These are phyloP conservation scores for Exophiala spinifera DNA, from an alignment of 2,329 filamentous ascomycete genomes.

Conservation along the genomic window DNA sequence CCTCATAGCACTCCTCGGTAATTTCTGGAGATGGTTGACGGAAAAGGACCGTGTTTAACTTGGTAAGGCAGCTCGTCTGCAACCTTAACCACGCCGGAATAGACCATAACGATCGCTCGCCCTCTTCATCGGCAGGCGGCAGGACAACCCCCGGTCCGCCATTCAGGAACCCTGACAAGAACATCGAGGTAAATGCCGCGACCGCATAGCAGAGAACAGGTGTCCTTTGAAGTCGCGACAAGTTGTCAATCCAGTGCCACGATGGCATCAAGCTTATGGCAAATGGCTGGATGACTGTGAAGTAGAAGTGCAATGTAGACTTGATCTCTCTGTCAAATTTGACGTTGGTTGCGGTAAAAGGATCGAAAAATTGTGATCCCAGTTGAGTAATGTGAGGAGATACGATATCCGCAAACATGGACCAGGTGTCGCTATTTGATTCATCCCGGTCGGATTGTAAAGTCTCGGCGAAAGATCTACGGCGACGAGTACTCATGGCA, in stretches of 20 bases:
- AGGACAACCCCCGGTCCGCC: slow-evolving; percentile 20
- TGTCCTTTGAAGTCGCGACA: slow-evolving; percentile 19
- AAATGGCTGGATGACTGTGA: slow-evolving; percentile 19
- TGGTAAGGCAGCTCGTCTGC: slow-evolving; percentile 18
- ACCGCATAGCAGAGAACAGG: slow-evolving; percentile 19
- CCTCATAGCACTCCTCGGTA: slow-evolving; percentile 18
- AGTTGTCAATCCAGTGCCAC: slow-evolving; percentile 22
- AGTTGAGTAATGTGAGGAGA: too few species aligned
- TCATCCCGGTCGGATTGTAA: too few species aligned
- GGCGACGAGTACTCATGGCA: too few species aligned
- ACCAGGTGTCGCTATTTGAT: too few species aligned
- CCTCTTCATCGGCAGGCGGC: slow-evolving; percentile 14
- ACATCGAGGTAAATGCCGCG: slow-evolving; percentile 18
- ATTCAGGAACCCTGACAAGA: slow-evolving; percentile 17
- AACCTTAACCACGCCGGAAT: slow-evolving; percentile 22
- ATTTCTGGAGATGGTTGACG: slow-evolving; percentile 6
- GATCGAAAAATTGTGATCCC: slow-evolving; percentile 16
- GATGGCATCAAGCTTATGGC: slow-evolving; percentile 13
- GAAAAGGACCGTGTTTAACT: slow-evolving; percentile 17
- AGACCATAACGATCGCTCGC: slow-evolving; percentile 8
- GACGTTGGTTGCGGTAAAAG: slow-evolving; percentile 5
- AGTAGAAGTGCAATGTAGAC: slow-evolving; percentile 18
- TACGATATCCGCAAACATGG: too few species aligned
- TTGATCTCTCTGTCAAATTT: slow-evolving; percentile 13
- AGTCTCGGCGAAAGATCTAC: too few species aligned